These are phyloP conservation scores for Adansonia gregorii DNA, from an alignment of 441 rosid species.

Conservation along the genomic window DNA sequence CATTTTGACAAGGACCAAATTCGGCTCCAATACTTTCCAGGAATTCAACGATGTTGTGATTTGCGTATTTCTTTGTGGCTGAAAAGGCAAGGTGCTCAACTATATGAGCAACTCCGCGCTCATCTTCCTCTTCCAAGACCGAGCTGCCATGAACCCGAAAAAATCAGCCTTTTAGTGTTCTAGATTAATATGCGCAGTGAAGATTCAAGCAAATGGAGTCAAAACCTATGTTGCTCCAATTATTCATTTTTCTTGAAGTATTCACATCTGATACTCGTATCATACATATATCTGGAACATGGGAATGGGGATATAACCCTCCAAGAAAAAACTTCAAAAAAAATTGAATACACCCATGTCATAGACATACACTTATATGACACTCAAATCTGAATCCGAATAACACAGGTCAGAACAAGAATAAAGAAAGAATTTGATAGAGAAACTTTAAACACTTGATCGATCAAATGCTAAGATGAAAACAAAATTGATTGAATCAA, in stretches of 20 bases:
- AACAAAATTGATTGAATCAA: not conserved
- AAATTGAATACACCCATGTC: too few species aligned
- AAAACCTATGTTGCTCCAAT: not conserved
- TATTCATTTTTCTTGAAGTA: not conserved
- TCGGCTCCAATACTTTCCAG: slow-evolving; percentile 97
- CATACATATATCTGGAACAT: too few species aligned
- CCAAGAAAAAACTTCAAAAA: too few species aligned
- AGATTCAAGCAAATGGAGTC: not conserved
- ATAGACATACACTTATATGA: too few species aligned
- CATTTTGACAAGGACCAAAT: slow-evolving; percentile 97
- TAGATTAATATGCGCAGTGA: not conserved
- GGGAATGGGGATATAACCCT: too few species aligned
- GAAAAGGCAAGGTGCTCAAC: slow-evolving; percentile 97
- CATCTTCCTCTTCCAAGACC: slow-evolving; percentile 93
- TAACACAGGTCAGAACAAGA: not conserved
- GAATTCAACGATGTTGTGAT: slow-evolving; percentile 88
- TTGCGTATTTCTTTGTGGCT: slow-evolving; percentile 80
- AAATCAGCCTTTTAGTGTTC: slow-evolving; percentile 17
- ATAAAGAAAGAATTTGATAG: not conserved
- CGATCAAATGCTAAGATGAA: slow-evolving; percentile 2
- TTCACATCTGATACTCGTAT: too few species aligned
- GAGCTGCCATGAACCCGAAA: slow-evolving; percentile 65
- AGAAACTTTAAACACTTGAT: slow-evolving; percentile 1
- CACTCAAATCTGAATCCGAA: not conserved
- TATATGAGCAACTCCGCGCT: slow-evolving; percentile 94